A percentile compares a stretch with the other conserved stretches of the same genome.
These are phyloP conservation scores for Pharnaceum exiguum DNA, from an alignment of 148 eudicot genomes.

Conservation along the genomic window DNA sequence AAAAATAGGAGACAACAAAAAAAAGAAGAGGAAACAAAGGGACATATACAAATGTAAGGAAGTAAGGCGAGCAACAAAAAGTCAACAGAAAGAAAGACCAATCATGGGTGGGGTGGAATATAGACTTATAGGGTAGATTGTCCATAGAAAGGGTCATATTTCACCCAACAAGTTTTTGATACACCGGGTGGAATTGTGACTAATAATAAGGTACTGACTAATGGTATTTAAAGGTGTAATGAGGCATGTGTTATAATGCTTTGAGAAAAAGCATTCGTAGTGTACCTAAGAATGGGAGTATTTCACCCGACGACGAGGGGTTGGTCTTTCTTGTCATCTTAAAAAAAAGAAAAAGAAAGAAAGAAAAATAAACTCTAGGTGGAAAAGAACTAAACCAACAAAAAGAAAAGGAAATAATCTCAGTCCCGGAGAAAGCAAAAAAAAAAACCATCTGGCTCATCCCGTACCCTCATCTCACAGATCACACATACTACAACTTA, in stretches of 20 bases:
- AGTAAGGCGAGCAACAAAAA: background rate
- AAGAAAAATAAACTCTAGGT: background rate
- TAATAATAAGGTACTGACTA: too few species aligned
- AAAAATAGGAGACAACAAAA: conserved; percentile 57
- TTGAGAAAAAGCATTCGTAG: too few species aligned
- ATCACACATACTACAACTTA: conserved; percentile 28
- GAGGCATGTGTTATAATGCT: too few species aligned
- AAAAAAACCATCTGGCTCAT: background rate
- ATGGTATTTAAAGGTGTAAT: too few species aligned
- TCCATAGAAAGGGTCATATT: too few species aligned
- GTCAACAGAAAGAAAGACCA: background rate
- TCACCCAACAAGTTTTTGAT: too few species aligned
- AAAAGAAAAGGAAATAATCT: background rate
- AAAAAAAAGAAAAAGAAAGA: background rate
- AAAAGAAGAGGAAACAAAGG: conserved; percentile 23
- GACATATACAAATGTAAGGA: background rate
- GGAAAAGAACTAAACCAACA: background rate
- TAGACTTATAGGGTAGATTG: too few species aligned
- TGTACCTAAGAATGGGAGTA: too few species aligned
- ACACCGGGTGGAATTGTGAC: too few species aligned
- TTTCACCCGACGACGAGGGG: too few species aligned
- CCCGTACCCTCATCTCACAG: too few species aligned
- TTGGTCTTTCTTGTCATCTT: too few species aligned
- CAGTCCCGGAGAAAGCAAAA: background rate
- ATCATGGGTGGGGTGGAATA: background rate